Conservation (phyloP, 2,329 filamentous ascomycete genomes). For the Sporothrix luriei region DNA sequence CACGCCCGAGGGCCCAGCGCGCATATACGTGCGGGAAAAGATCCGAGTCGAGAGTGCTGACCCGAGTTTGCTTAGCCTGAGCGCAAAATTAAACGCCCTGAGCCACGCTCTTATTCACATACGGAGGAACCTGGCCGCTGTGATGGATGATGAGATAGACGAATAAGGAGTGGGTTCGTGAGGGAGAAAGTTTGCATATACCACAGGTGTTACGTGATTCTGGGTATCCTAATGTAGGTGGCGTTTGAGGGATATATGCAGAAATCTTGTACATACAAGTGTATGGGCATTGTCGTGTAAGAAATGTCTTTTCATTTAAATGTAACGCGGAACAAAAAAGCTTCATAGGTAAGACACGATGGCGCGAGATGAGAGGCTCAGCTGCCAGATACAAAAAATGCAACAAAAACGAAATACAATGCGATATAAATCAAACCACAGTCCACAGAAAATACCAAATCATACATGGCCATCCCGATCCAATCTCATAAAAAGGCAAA, state of each 20-base stretch:
- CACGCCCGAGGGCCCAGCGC: slow-evolving; percentile 52
- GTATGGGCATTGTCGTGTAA: not conserved
- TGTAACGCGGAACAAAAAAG: not conserved
- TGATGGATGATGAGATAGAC: slow-evolving; percentile 67
- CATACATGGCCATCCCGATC: not conserved
- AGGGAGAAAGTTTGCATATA: not conserved
- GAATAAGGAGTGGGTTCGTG: slow-evolving; percentile 37
- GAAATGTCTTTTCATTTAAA: not conserved
- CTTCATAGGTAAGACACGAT: not conserved
- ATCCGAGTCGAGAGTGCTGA: slow-evolving; percentile 86
- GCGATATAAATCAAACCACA: not conserved
- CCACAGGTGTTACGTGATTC: not conserved
- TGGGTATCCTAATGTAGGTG: not conserved
- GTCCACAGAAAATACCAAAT: not conserved
- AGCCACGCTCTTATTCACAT: slow-evolving; percentile 71
- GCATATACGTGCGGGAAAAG: slow-evolving; percentile 88
- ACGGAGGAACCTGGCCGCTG: slow-evolving; percentile 70
- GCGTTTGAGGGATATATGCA: slow-evolving; percentile 1
- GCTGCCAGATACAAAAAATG: slow-evolving; percentile 1
- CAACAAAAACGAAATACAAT: not conserved
- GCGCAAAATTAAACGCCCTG: slow-evolving; percentile 79
- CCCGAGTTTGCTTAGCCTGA: slow-evolving; percentile 78
- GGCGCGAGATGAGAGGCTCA: not conserved
- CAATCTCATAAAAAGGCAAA: not conserved
- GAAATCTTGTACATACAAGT: not conserved